phyloP scores from a whole-genome alignment of 371 early-diverging fungal genomes.

The Actinomucor elegans region DNA sequence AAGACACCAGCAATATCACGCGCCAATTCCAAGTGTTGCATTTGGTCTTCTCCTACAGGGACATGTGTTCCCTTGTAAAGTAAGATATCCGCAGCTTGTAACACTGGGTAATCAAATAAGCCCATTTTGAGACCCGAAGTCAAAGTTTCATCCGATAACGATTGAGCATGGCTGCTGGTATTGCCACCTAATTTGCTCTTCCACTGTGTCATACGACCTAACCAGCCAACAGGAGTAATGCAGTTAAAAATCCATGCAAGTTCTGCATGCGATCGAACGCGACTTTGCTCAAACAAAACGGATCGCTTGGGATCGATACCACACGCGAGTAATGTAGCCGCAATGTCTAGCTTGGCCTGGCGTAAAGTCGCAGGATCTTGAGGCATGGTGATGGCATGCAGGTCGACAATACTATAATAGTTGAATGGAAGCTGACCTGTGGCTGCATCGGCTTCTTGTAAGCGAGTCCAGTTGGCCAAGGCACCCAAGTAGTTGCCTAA shows the following conservation, averaged over 20 bases:
- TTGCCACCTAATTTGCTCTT: conserved; percentile 63
- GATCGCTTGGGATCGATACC: conserved; percentile 82
- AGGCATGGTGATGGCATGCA: conserved; percentile 91
- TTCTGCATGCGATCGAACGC: conserved; percentile 79
- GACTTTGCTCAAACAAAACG: conserved; percentile 79
- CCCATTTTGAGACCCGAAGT: conserved; percentile 70
- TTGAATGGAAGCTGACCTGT: conserved; percentile 30
- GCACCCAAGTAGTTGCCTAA: conserved; percentile 96
- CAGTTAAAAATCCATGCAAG: conserved; percentile 88
- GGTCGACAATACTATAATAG: conserved; percentile 82
- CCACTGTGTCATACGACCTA: conserved; percentile 96
- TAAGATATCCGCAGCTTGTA: conserved; percentile 95
- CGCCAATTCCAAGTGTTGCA: conserved; percentile 89
- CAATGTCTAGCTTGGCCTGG: conserved; percentile 68
- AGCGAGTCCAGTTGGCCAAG: conserved; percentile 78
- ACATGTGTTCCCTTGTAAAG: conserved; percentile 88
- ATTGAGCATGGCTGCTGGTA: conserved; percentile 33
- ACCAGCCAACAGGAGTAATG: conserved; percentile 83
- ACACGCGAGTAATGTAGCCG: conserved; percentile 78
- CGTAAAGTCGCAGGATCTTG: conserved; percentile 68
- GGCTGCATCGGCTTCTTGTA: conserved; percentile 62
- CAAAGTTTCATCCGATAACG: conserved; percentile 47
- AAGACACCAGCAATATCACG: conserved; percentile 73
- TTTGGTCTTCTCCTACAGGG: conserved; percentile 94
- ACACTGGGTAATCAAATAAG: conserved; percentile 88